phyloP scores from a whole-genome alignment of 2,329 filamentous ascomycete species.

The Neocatenulostroma microsporum region DNA sequence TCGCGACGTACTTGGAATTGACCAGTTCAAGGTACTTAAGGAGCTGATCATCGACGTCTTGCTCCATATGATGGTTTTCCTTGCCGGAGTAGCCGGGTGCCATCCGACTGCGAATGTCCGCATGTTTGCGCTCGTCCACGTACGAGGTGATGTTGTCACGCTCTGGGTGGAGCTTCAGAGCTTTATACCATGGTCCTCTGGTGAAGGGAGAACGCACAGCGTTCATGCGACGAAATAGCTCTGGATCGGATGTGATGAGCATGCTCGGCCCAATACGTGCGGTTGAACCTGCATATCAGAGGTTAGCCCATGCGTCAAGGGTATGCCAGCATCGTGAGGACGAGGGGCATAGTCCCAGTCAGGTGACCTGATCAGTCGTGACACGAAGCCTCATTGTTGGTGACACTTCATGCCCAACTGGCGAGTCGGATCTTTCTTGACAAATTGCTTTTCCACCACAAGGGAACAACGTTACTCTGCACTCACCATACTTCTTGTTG shows the following conservation, averaged over 20 bases:
- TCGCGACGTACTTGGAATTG: slow-evolving; percentile 28
- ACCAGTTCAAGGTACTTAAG: slow-evolving; percentile 30
- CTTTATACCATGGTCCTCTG: slow-evolving; percentile 31
- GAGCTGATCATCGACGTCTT: slow-evolving; percentile 31
- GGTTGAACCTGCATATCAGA: slow-evolving; percentile 27
- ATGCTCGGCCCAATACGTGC: slow-evolving; percentile 31
- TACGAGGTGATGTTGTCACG: slow-evolving; percentile 35
- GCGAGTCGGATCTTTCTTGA: no score
- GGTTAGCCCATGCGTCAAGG: slow-evolving; percentile 5
- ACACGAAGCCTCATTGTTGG: no score
- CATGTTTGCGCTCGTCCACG: slow-evolving; percentile 32
- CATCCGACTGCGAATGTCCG: slow-evolving; percentile 31
- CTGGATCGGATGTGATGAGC: slow-evolving; percentile 32
- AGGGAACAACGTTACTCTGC: slow-evolving; percentile 7
- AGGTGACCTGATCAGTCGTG: no score
- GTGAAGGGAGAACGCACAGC: slow-evolving; percentile 32
- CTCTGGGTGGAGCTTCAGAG: slow-evolving; percentile 32
- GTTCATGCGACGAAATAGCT: slow-evolving; percentile 32
- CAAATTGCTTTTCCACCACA: neutral
- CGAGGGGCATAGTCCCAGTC: no score
- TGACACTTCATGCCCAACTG: no score
- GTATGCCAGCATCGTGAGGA: no score
- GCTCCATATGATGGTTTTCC: slow-evolving; percentile 32
- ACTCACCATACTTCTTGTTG: slow-evolving; percentile 32
- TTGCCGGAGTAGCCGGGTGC: slow-evolving; percentile 35